A percentile compares a stretch with the other conserved stretches of the same genome.
Conservation (phyloP, 139 green algal species). For the Chlamydomonas applanata region DNA sequence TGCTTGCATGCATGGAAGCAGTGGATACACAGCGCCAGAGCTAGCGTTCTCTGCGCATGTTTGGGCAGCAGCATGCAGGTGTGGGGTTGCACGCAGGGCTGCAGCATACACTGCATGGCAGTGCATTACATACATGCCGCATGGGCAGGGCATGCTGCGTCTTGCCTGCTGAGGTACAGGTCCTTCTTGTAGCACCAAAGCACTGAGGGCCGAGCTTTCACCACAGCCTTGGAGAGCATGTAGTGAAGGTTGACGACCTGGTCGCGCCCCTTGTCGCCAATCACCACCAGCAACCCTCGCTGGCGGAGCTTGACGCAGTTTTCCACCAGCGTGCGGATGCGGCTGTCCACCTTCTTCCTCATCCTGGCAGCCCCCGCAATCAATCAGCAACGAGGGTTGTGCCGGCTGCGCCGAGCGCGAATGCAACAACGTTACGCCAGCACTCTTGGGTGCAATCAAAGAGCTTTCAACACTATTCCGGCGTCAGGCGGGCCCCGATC, state of each 20-base stretch:
- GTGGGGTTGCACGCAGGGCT: no score
- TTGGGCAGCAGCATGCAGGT: no score
- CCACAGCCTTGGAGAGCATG: conserved; percentile 92
- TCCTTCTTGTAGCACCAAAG: conserved; percentile 99
- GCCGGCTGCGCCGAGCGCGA: neutral
- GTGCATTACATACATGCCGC: no score
- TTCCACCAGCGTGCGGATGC: conserved; percentile 95
- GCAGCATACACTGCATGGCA: no score
- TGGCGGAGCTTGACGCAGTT: conserved; percentile 91
- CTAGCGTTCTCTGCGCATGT: no score
- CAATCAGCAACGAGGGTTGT: neutral
- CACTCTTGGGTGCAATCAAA: no score
- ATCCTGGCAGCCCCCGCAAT: conserved; percentile 56
- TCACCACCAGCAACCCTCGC: conserved; percentile 91
- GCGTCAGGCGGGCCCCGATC: no score
- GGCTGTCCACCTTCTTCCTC: conserved; percentile 96
- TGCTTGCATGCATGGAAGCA: no score
- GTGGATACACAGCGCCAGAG: no score
- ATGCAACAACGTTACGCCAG: neutral
- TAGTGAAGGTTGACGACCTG: conserved; percentile 99
- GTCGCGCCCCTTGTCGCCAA: conserved; percentile 95
- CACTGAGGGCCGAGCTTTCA: conserved; percentile 92
- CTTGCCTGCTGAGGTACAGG: conserved; percentile 84
- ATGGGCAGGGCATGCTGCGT: no score
- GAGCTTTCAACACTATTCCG: no score